A percentile compares a stretch with the other conserved stretches of the same genome.
phyloP scores from a whole-genome alignment of 805 yeast species.

The Nakazawaea ishiwadae region DNA sequence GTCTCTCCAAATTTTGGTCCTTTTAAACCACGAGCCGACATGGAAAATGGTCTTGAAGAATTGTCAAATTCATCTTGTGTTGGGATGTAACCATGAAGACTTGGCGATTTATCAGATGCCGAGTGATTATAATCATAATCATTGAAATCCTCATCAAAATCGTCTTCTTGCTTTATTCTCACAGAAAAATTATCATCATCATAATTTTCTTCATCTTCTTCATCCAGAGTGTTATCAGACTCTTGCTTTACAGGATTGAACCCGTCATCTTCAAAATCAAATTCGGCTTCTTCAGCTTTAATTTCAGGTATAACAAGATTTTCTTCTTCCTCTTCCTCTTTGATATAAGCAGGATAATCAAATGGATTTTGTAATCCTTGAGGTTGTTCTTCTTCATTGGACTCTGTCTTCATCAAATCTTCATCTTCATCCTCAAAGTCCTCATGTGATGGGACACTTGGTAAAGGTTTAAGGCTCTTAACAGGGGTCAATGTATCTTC shows the following conservation, averaged over 20 bases:
- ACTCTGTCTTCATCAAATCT: neutral
- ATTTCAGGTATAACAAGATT: neutral
- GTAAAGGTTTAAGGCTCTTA: constrained; percentile 1
- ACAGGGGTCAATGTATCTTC: neutral
- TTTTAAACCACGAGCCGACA: constrained; percentile 49
- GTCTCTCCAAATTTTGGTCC: constrained; percentile 50
- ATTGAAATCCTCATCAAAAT: constrained; percentile 12
- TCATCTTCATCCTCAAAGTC: neutral
- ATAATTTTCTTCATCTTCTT: constrained; percentile 2
- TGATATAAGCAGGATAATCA: neutral
- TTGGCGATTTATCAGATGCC: constrained; percentile 1
- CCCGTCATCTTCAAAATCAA: neutral
- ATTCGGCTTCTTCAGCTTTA: constrained; percentile 1
- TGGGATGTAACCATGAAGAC: neutral
- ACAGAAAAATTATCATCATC: constrained; percentile 4
- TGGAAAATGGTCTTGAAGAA: constrained; percentile 33
- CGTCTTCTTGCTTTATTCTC: constrained; percentile 8
- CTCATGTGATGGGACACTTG: neutral
- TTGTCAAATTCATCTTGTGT: neutral
- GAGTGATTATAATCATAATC: neutral
- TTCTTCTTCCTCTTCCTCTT: constrained; percentile 8
- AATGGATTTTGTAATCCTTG: neutral
- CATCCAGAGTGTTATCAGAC: constrained; percentile 2
- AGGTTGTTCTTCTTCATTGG: neutral
- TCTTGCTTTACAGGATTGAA: neutral